Evolutionary conservation across 179 eudicot species (phyloP).

Genomic region (Vitellaria paradoxa): DNA sequence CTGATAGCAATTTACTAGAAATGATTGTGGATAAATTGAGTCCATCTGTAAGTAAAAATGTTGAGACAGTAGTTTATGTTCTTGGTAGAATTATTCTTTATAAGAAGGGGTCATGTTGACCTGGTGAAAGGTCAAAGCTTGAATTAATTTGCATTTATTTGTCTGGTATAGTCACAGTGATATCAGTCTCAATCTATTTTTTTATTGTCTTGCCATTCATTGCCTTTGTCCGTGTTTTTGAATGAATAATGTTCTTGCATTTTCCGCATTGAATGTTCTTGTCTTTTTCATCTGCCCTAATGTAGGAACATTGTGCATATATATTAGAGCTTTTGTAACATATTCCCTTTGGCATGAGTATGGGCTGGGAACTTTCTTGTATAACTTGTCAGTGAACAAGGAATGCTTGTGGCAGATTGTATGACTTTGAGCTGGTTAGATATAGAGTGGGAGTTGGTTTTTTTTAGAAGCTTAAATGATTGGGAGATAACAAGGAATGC

Average conservation of each 20-base stretch:
- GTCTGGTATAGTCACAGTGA: too few species aligned
- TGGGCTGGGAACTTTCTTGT: not conserved
- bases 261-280: constrained; percentile 2
- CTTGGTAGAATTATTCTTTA: not conserved
- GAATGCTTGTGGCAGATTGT: too few species aligned
- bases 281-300: not conserved
- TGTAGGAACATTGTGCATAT: not conserved
- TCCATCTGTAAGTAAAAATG: constrained; percentile 55
- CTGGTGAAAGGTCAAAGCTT: not conserved
- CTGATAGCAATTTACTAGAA: constrained; percentile 88
- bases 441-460: too few species aligned
- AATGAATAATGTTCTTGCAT: not conserved
- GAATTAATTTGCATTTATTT: not conserved
- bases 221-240: not conserved
- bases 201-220: not conserved
- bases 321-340: not conserved
- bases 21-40: constrained; percentile 95
- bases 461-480: too few species aligned
- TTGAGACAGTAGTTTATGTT: not conserved
- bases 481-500: too few species aligned
- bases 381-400: too few species aligned
- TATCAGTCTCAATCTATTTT: not conserved
- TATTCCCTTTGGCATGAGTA: not conserved
- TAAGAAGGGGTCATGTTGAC: not conserved
- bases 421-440: too few species aligned